Conservation (phyloP, 768 basidiomycete species). For the Xerocomus brunneocitrinus region DNA sequence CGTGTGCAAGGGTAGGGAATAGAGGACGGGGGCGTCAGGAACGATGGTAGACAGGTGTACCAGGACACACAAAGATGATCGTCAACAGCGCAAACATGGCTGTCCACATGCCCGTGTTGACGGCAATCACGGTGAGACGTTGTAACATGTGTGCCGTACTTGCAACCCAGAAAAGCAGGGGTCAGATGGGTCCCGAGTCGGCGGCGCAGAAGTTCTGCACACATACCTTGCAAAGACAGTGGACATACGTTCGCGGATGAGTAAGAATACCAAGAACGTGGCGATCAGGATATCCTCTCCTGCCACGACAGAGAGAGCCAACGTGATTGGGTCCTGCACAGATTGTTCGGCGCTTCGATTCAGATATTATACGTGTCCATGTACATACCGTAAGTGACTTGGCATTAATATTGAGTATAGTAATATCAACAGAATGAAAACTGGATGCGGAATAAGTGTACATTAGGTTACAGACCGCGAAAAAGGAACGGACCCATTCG, state of each 20-base stretch:
- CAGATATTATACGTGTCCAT: background rate
- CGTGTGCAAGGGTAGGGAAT: no score
- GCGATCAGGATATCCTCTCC: constrained; percentile 1
- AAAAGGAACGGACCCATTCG: background rate
- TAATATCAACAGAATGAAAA: background rate
- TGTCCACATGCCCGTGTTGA: constrained; percentile 37
- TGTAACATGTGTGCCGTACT: constrained; percentile 1
- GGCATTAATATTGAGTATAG: background rate
- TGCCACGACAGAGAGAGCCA: background rate
- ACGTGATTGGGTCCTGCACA: background rate
- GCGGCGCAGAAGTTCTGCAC: background rate
- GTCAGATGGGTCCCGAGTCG: background rate
- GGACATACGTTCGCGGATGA: background rate
- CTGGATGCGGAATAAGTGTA: background rate
- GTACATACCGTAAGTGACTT: background rate
- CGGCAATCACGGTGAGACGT: background rate
- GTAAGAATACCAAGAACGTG: background rate
- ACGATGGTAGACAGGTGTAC: background rate
- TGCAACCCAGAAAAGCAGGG: background rate
- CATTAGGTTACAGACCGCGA: background rate
- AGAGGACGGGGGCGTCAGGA: background rate
- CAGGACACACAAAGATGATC: background rate
- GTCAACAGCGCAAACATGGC: constrained; percentile 44
- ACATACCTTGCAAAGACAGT: background rate
- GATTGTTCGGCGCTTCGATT: background rate